Evolutionary conservation across 2,329 filamentous ascomycete species (phyloP).

Genomic region (Trichophyton mentagrophytes): DNA sequence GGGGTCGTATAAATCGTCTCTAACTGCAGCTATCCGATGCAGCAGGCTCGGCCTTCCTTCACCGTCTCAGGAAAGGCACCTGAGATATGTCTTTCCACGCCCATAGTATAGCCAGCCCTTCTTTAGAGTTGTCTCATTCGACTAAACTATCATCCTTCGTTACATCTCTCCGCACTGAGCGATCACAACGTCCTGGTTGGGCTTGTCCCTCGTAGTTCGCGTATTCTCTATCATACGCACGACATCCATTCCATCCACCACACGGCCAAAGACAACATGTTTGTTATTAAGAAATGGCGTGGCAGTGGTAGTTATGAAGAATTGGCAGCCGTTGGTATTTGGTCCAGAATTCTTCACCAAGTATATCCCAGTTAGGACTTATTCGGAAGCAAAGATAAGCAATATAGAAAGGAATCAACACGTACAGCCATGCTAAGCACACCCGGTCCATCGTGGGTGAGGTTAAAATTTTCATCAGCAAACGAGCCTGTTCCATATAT

Average conservation of each 20-base stretch:
- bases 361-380: not conserved
- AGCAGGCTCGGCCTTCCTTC: no score
- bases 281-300: conserved; percentile 84
- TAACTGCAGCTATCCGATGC: not conserved
- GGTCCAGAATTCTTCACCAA: conserved; percentile 63
- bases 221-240: conserved; percentile 87
- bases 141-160: conserved; percentile 6
- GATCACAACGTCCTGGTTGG: conserved; percentile 72
- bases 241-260: conserved; percentile 79
- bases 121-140: not conserved
- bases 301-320: conserved; percentile 86
- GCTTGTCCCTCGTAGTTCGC: conserved; percentile 71
- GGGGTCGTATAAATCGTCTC: no score
- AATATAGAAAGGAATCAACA: conserved; percentile 15
- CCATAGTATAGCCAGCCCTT: not conserved
- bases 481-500: conserved; percentile 83
- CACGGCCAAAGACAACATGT: conserved; percentile 90
- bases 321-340: conserved; percentile 88
- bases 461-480: conserved; percentile 74
- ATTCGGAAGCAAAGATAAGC: conserved; percentile 6
- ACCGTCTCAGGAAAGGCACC: no score
- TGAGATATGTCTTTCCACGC: not conserved
- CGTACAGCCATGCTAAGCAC: conserved; percentile 85
- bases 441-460: conserved; percentile 67
- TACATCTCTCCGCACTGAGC: conserved; percentile 90